phyloP scores from a whole-genome alignment of 164 flowering plant genomes.

The Chimonanthus praecox region DNA sequence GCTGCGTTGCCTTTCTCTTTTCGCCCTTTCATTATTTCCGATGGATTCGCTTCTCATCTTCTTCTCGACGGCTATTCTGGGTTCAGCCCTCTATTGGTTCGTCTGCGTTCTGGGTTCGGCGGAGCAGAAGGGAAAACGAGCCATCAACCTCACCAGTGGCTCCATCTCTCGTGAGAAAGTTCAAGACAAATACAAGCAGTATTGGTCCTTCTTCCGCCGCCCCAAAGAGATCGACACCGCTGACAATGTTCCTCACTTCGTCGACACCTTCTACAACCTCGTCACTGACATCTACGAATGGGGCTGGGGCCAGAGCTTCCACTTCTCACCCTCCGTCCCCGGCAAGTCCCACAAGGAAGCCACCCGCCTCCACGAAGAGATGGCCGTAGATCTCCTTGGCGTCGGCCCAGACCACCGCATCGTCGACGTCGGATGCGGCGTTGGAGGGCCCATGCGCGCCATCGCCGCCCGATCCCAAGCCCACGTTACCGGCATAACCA shows the following conservation, averaged over 20 bases:
- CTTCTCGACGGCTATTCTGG: slow-evolving; percentile 50
- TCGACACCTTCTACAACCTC: slow-evolving; percentile 88
- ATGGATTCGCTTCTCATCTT: slow-evolving; percentile 62
- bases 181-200: slow-evolving; percentile 65
- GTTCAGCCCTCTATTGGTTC: slow-evolving; percentile 88
- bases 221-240: slow-evolving; percentile 81
- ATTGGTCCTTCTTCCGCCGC: slow-evolving; percentile 87
- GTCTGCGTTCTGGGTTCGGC: slow-evolving; percentile 82
- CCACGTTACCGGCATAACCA: slow-evolving; percentile 82
- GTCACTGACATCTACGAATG: slow-evolving; percentile 97
- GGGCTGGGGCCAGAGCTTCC: slow-evolving; percentile 98
- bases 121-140: slow-evolving; percentile 75
- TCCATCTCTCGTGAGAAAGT: slow-evolving; percentile 79
- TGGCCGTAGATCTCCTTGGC: slow-evolving; percentile 72
- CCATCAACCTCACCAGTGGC: slow-evolving; percentile 80
- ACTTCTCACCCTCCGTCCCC: slow-evolving; percentile 75
- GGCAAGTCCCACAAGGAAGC: slow-evolving; percentile 77
- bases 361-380: slow-evolving; percentile 78
- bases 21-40: too few relatives aligned
- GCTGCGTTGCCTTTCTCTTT: not conserved
- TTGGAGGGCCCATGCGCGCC: slow-evolving; percentile 95
- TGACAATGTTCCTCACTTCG: slow-evolving; percentile 82
- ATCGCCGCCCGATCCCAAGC: slow-evolving; percentile 77
- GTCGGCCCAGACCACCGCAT: slow-evolving; percentile 50
- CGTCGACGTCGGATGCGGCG: slow-evolving; percentile 92